Conservation (phyloP, 2,329 filamentous ascomycete species). For the Penicillium sp. region DNA sequence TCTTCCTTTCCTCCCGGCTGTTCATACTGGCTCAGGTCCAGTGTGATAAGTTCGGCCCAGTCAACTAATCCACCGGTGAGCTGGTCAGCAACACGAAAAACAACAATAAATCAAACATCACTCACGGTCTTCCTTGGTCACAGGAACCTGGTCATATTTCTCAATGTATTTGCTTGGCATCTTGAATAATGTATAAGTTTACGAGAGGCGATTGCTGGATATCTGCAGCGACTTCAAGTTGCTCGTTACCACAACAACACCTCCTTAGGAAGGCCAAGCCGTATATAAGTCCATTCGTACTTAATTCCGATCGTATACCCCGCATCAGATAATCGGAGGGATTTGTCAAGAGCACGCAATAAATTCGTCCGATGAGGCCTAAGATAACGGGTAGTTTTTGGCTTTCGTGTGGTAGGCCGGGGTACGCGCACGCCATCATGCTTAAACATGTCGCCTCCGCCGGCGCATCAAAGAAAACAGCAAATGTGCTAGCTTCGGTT, state of each 20-base stretch:
- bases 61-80: constrained; percentile 31
- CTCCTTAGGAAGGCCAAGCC: neutral
- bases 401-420: constrained; percentile 1
- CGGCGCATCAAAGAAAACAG: neutral
- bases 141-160: constrained; percentile 48
- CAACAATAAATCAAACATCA: neutral
- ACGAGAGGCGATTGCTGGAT: neutral
- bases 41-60: constrained; percentile 59
- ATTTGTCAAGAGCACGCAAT: constrained; percentile 30
- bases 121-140: constrained; percentile 46
- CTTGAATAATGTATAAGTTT: neutral
- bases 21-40: constrained; percentile 57
- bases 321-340: constrained; percentile 6
- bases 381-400: constrained; percentile 13
- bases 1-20: constrained; percentile 55
- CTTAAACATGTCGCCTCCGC: constrained; percentile 15
- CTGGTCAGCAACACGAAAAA: constrained; percentile 16
- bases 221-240: neutral
- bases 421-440: constrained; percentile 27
- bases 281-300: neutral
- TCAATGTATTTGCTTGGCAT: constrained; percentile 37
- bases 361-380: constrained; percentile 6
- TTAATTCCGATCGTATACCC: neutral
- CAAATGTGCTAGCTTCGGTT: neutral
- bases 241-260: neutral